Evolutionary conservation across 2,329 filamentous ascomycete genomes (phyloP), one percentile per base, ranked within the genome.

Genomic region (Cladophialophora exuberans): DNA sequence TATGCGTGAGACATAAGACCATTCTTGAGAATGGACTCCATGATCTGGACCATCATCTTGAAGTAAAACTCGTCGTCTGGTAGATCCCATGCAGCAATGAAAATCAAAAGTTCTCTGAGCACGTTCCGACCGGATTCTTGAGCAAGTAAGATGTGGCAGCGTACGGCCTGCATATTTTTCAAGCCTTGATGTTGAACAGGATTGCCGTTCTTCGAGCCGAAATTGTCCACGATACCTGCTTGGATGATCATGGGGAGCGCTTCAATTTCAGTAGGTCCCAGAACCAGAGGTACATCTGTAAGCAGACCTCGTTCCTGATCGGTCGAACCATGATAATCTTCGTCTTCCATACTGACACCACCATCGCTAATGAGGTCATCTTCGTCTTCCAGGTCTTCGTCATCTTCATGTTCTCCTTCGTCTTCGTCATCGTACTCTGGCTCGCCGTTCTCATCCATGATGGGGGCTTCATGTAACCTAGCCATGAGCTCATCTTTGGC

Each of bases 191-290:
- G 76, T 47, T 83, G 77, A 11, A 35, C 46, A 18, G 46, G 25
- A 10, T 20, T 39, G 23, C 43, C 55, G 25, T 57, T 60, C 39
- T 86, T 88, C 6, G 84, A 74, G 0, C 85, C 84, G 61, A 88
- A 87, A 56, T 88, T 89, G 56, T 95, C 89, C 18, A 96, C 84
- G 49, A 97, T 95, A 59, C 92, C 95, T 11, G 90, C 92, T 76
- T 97, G 96, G 65, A 97, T 87, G 56, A 97, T 95, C 92, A 97
- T 96, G 52, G 96, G 93, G 49, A 97, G 76, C 4, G 94, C 92
- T 72, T 97, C 93, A 50, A 97, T 97, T 72, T 97, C 93, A 52
- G 91, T 92, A 0, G 93, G 93, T 38, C 95, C 92, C 25, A 97
- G 79, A 31, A 97, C 96, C 62, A 97, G 88, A 25, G 93, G 93